phyloP scores from a whole-genome alignment of 2,329 filamentous ascomycete species.

The Hirsutella minnesotensis region DNA sequence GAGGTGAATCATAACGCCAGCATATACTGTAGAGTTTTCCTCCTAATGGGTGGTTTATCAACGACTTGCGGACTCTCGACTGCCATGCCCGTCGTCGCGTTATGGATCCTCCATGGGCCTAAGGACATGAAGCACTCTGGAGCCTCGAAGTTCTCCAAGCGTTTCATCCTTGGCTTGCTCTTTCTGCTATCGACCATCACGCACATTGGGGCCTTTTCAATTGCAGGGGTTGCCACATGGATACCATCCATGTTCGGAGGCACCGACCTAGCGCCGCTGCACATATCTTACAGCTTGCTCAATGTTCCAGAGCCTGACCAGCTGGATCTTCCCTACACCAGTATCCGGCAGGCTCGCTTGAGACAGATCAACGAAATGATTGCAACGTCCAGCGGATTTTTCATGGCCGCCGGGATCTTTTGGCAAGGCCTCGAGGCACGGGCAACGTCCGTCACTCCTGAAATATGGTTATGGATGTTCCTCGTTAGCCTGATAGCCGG shows the following conservation, averaged over 20 bases:
- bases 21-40: neutral
- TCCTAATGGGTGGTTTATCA: neutral
- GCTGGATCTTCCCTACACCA: neutral
- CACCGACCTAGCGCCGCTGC: neutral
- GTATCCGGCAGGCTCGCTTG: slow-evolving; percentile 3
- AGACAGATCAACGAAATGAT: slow-evolving; percentile 9
- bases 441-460: neutral
- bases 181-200: slow-evolving; percentile 2
- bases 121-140: neutral
- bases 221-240: slow-evolving; percentile 3
- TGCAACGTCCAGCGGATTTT: slow-evolving; percentile 8
- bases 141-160: neutral
- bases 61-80: slow-evolving; percentile 2
- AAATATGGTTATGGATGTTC: slow-evolving; percentile 4
- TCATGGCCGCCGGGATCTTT: slow-evolving; percentile 4
- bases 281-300: slow-evolving; percentile 4
- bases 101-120: neutral
- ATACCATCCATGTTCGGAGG: neutral
- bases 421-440: neutral
- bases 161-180: neutral
- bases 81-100: slow-evolving; percentile 3
- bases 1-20: no score
- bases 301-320: slow-evolving; percentile 1
- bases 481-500: slow-evolving; percentile 7
- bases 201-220: slow-evolving; percentile 5